These are phyloP conservation scores for Fraxinus excelsior DNA, from an alignment of 257 asterid genomes.

Conservation along the genomic window DNA sequence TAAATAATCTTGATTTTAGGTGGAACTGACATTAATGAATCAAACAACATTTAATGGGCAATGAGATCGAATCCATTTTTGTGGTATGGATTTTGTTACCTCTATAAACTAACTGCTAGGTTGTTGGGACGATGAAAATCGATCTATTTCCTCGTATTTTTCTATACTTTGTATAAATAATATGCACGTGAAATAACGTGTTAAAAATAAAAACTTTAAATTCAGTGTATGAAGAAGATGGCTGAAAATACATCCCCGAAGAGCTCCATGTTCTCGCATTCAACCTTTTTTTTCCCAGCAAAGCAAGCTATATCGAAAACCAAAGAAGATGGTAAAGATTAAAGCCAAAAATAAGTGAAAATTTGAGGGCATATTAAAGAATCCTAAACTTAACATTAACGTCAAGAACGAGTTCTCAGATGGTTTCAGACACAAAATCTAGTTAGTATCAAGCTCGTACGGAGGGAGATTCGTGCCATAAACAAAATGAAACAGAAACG, in stretches of 20 bases:
- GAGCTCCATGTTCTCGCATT: not conserved
- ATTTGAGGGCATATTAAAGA: no score
- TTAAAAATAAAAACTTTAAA: no score
- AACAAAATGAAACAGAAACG: constrained; percentile 1
- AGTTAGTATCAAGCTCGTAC: not conserved
- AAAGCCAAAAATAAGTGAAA: not conserved
- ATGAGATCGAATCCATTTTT: no score
- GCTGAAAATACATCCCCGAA: not conserved
- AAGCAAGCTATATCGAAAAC: not conserved
- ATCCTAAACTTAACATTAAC: not conserved
- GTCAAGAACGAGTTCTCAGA: not conserved
- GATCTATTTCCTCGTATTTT: no score
- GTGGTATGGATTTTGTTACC: no score
- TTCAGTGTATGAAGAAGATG: not conserved
- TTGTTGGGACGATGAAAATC: no score
- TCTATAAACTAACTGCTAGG: not conserved
- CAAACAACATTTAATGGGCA: no score
- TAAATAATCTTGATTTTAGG: no score
- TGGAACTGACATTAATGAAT: no score
- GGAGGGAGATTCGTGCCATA: not conserved
- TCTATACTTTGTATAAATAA: not conserved
- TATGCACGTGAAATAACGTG: not conserved
- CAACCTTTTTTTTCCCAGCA: not conserved
- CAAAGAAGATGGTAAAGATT: not conserved
- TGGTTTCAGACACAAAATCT: not conserved